Conservation (phyloP, 2,329 filamentous ascomycete species). For the Dryadomyces quercivorus region DNA sequence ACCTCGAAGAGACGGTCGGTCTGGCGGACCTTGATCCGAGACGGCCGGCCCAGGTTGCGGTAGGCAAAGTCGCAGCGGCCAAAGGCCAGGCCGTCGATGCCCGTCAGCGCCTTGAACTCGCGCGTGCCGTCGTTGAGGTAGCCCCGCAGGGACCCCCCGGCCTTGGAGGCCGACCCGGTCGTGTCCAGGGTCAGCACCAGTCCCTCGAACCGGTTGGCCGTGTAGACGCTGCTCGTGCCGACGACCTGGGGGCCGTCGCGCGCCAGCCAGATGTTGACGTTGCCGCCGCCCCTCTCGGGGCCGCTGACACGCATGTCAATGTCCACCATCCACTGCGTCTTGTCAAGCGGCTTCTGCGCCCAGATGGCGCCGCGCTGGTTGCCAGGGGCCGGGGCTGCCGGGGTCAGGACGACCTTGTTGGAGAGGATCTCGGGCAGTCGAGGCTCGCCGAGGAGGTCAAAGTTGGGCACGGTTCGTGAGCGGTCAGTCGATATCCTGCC, state of each 20-base stretch:
- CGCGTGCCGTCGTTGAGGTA: conserved; percentile 86
- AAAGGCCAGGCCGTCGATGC: conserved; percentile 77
- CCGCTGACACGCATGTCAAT: conserved; percentile 82
- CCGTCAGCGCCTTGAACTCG: conserved; percentile 68
- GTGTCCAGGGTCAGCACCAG: conserved; percentile 77
- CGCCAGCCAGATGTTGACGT: conserved; percentile 87
- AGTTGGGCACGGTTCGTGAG: conserved; percentile 39
- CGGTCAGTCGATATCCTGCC: conserved; percentile 52
- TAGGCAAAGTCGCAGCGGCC: conserved; percentile 86
- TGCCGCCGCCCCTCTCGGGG: conserved; percentile 73
- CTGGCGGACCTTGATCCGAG: conserved; percentile 63
- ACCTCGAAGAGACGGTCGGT: conserved; percentile 58
- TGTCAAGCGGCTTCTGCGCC: conserved; percentile 51
- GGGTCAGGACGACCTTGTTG: conserved; percentile 85
- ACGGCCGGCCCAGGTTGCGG: conserved; percentile 79
- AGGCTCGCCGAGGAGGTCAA: conserved; percentile 41
- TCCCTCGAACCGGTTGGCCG: conserved; percentile 76
- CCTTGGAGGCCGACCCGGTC: conserved; percentile 51
- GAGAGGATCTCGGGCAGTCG: conserved; percentile 56
- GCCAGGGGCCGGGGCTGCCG: conserved; percentile 69
- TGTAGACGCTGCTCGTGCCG: conserved; percentile 70
- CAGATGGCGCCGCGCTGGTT: conserved; percentile 76
- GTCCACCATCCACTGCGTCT: conserved; percentile 67
- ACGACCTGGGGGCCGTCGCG: conserved; percentile 54
- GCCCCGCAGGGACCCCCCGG: conserved; percentile 68